Base-by-base conservation (phyloP, 2,329 filamentous ascomycete species). In the Xylaria hypoxylon region DNA sequence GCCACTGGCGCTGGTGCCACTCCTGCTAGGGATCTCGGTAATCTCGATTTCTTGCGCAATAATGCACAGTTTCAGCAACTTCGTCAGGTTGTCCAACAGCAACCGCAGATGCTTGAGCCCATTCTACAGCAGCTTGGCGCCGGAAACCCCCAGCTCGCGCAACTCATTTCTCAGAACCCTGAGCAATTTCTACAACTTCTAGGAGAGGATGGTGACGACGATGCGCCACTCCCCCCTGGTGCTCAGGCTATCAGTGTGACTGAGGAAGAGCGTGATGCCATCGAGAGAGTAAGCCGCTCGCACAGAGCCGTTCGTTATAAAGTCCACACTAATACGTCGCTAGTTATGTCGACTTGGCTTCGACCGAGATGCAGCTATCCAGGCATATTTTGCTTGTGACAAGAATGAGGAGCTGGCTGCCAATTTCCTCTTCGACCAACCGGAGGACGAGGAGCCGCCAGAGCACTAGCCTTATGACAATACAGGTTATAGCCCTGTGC, bases 391-490 rank as follows among this genome's bases (percentile, higher is more conserved):
- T 78, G 96, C 96, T 38, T 99, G 96, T 80, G 96, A 99, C 81
- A 99, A 98, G 87, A 98, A 99, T 80, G 96, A 99, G 82, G 96
- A 99, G 81, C 86, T 99, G 58, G 96, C 96, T 0, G 96, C 96
- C 70, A 99, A 99, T 82, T 98, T 97, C 81, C 85, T 99, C 67
- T 99, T 99, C 77, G 96, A 99, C 75, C 94, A 98, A 82, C 94
- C 94, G 10, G 94, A 97, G 68, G 94, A 97, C 53, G 90, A 92
- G 40, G 89, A 91, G 64, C 81, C 84, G 35, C 76, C 80, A 10
- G 77, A 80, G 67, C 82, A 83, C 74, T 84, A 80, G 78, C 17
- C 24, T n/a, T n/a, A n/a, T n/a, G n/a, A 52, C 48, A 17, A 38
- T 13, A 33, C 24, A 10, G 31, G 24, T 62, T 70, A 31, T 55